Evolutionary conservation across 148 eudicot species (phyloP).

Genomic region (Camellia sinensis): DNA sequence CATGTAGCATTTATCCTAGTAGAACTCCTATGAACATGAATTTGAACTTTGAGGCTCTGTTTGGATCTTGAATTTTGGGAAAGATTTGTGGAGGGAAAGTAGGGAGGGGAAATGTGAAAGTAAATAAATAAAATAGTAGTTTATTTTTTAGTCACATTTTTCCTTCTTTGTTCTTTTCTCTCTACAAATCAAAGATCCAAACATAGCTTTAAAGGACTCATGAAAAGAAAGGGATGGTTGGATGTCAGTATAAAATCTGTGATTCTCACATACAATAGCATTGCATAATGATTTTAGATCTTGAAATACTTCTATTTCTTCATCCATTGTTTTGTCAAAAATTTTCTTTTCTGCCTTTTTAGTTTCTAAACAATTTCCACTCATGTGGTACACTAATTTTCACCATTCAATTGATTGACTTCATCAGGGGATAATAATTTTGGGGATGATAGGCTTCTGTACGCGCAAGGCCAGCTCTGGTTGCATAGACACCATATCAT

Average conservation of each 20-base stretch:
- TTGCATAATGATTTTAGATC: background rate
- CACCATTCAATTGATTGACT: slow-evolving; percentile 1
- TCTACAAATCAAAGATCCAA: background rate
- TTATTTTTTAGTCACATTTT: background rate
- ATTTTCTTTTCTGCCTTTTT: background rate
- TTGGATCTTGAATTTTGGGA: background rate
- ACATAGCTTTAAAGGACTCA: background rate
- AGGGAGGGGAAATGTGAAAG: too few relatives aligned
- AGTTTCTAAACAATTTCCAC: background rate
- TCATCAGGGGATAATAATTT: slow-evolving; percentile 43
- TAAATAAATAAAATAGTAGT: too few relatives aligned
- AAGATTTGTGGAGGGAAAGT: background rate
- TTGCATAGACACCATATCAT: slow-evolving; percentile 29
- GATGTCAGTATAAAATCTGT: background rate
- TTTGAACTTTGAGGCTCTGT: slow-evolving; percentile 4
- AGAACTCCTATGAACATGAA: background rate
- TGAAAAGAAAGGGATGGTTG: background rate
- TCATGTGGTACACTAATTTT: slow-evolving; percentile 4
- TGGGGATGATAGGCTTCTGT: slow-evolving; percentile 42
- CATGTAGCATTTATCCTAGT: background rate
- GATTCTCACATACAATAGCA: background rate
- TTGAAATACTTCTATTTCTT: background rate
- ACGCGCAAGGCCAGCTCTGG: slow-evolving; percentile 41
- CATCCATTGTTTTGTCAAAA: background rate
- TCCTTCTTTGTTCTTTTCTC: background rate